Base-by-base conservation (phyloP, 2,329 filamentous ascomycete genomes). In the Trichoderma harzianum region DNA sequence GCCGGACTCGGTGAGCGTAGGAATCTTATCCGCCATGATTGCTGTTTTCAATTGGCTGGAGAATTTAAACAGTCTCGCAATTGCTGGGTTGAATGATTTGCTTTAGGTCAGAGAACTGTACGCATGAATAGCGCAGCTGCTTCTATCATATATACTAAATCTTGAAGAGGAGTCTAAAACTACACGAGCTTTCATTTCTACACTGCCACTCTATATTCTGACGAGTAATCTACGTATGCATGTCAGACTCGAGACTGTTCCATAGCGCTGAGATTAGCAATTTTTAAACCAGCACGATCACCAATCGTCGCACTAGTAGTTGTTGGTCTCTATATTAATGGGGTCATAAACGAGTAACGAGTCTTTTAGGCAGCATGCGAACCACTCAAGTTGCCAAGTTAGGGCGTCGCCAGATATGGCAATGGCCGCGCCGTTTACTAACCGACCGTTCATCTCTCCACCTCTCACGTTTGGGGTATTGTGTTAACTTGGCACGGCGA, bases 1-100 rank as follows among this genome's bases (percentile, higher is more conserved):
- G 47, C 68, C 68, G 32, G 68, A 36, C 26, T 70, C 68, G 5
- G 63, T 21, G 16, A 70, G 39, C 3, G 57, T 70, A 7, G 68
- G 57, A 43, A 70, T 21, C 5, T 70, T 70, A 12, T 70, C 68
- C 5, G 68, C 58, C 68, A 70, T 70, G 43, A 16, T 28, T 67
- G 11, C 2, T 53, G 11, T 14, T 7, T 53, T 3, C 21, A 24
- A 21, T 24, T 21, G 11, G 14, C n/a, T 24, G 3, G 21, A 0
- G 3, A 24, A 24, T n/a, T n/a, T n/a, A n/a, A n/a, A n/a, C n/a
- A n/a, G n/a, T n/a, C n/a, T n/a, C 11, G 21, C 0, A 11, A 24
- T 24, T 24, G 21, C 47, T 24, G 11, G 24, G 5, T 7, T 53
- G 47, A 24, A 14, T 7, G 47, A 1, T 0, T 7, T 24, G 11